phyloP scores from a whole-genome alignment of 2,329 filamentous ascomycete genomes.

The Pseudogymnoascus pannorum region DNA sequence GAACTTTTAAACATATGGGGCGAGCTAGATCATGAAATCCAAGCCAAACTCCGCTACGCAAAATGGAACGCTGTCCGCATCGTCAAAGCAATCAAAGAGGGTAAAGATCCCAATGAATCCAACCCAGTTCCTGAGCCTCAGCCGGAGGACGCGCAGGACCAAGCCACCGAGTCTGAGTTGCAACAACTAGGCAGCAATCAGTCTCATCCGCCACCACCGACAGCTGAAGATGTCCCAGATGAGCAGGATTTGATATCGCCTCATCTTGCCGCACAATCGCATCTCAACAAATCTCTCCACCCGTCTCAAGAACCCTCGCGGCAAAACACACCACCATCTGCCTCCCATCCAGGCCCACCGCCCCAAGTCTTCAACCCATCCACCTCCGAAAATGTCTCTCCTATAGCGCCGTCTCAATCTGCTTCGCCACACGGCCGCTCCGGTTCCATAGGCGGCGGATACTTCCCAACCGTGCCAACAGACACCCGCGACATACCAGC shows the following conservation, averaged over 20 bases:
- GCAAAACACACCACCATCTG: background rate
- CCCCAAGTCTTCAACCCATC: slow-evolving; percentile 17
- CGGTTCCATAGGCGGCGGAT: slow-evolving; percentile 47
- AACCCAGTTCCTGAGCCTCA: slow-evolving; percentile 62
- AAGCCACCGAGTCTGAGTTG: slow-evolving; percentile 55
- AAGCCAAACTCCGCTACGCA: slow-evolving; percentile 87
- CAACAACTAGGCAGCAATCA: slow-evolving; percentile 38
- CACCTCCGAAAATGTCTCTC: slow-evolving; percentile 40
- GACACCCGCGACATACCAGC: background rate
- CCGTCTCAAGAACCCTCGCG: slow-evolving; percentile 29
- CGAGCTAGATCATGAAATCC: slow-evolving; percentile 62
- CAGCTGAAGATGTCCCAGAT: slow-evolving; percentile 54
- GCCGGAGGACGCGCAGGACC: slow-evolving; percentile 36
- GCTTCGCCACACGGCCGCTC: slow-evolving; percentile 32
- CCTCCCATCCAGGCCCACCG: background rate
- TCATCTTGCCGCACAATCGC: slow-evolving; percentile 38
- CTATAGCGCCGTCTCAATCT: slow-evolving; percentile 36
- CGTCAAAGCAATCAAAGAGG: slow-evolving; percentile 80
- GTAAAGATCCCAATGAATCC: slow-evolving; percentile 83
- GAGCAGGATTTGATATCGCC: slow-evolving; percentile 43
- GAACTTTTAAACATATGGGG: slow-evolving; percentile 84
- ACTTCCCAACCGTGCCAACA: slow-evolving; percentile 45
- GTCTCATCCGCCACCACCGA: slow-evolving; percentile 28
- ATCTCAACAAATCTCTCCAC: slow-evolving; percentile 42
- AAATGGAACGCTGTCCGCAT: slow-evolving; percentile 95